These are phyloP conservation scores for Omphalotus olearius DNA, from an alignment of 1,284 basidiomycete species.

Conservation along the genomic window DNA sequence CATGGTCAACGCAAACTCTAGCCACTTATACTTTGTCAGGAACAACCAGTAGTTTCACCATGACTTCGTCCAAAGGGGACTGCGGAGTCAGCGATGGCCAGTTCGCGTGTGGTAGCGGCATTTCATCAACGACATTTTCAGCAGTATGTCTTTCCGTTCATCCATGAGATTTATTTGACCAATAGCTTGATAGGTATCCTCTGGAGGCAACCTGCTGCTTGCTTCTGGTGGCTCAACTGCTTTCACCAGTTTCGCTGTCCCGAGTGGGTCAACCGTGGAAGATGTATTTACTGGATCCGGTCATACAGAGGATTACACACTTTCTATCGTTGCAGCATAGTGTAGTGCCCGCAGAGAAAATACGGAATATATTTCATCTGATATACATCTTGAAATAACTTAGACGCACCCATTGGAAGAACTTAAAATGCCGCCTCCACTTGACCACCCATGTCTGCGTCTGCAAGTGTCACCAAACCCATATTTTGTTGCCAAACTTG, in stretches of 20 bases:
- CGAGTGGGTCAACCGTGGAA: constrained; percentile 50
- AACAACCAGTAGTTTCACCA: constrained; percentile 38
- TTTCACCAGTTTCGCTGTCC: constrained; percentile 46
- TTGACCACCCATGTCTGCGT: constrained; percentile 40
- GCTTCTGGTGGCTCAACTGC: constrained; percentile 47
- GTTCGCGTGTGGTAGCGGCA: constrained; percentile 43
- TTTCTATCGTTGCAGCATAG: constrained; percentile 31
- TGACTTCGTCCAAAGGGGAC: constrained; percentile 47
- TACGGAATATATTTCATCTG: not conserved
- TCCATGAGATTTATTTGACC: constrained; percentile 1
- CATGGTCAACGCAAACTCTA: constrained; percentile 49
- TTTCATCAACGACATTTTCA: constrained; percentile 45
- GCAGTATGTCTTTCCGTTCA: constrained; percentile 32
- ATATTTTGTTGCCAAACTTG: constrained; percentile 57
- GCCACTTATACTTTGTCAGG: constrained; percentile 41
- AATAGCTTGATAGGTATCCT: constrained; percentile 34
- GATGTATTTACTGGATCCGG: constrained; percentile 46
- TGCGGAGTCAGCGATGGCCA: constrained; percentile 40
- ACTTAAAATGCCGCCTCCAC: constrained; percentile 50
- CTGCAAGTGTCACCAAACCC: constrained; percentile 48
- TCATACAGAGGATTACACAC: constrained; percentile 39
- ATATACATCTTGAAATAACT: not conserved
- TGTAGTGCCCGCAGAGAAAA: not conserved
- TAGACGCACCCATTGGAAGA: no score
- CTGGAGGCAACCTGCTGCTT: constrained; percentile 43